Conservation (phyloP, 306 rosid genomes). For the Cotoneaster glaucophyllus region DNA sequence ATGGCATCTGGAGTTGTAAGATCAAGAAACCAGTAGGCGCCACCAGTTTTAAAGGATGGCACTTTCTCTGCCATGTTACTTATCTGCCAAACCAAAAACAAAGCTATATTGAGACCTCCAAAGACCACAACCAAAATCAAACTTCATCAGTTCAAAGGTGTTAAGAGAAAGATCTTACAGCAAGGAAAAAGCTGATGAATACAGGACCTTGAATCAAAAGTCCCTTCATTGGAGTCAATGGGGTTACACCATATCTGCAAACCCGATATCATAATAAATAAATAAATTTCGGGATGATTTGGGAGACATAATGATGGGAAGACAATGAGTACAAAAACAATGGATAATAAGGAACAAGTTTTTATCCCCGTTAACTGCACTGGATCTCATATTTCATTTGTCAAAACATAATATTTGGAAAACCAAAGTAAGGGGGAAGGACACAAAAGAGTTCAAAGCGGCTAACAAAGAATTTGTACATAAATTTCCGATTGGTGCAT, state of each 20-base stretch:
- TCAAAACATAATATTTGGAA: background rate
- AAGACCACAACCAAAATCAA: slow-evolving; percentile 4
- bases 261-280: slow-evolving; percentile 16
- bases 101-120: slow-evolving; percentile 22
- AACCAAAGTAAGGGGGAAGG: background rate
- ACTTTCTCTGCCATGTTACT: slow-evolving; percentile 79
- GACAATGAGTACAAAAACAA: background rate
- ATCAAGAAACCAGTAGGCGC: slow-evolving; percentile 86
- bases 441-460: background rate
- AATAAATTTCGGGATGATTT: slow-evolving; percentile 14
- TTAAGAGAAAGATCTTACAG: slow-evolving; percentile 48
- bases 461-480: background rate
- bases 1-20: slow-evolving; percentile 74
- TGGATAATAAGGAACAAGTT: background rate
- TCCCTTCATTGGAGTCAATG: slow-evolving; percentile 81
- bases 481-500: background rate
- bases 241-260: slow-evolving; percentile 72
- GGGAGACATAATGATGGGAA: background rate
- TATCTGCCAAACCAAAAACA: slow-evolving; percentile 45
- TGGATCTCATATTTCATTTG: background rate
- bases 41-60: slow-evolving; percentile 88
- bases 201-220: slow-evolving; percentile 69
- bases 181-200: slow-evolving; percentile 82
- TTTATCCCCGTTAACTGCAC: background rate
- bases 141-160: slow-evolving; percentile 1